Percentiles rank a stretch among this genome's conserved stretches.
These are phyloP conservation scores for Silene latifolia DNA, from an alignment of 148 eudicot genomes.

Conservation along the genomic window DNA sequence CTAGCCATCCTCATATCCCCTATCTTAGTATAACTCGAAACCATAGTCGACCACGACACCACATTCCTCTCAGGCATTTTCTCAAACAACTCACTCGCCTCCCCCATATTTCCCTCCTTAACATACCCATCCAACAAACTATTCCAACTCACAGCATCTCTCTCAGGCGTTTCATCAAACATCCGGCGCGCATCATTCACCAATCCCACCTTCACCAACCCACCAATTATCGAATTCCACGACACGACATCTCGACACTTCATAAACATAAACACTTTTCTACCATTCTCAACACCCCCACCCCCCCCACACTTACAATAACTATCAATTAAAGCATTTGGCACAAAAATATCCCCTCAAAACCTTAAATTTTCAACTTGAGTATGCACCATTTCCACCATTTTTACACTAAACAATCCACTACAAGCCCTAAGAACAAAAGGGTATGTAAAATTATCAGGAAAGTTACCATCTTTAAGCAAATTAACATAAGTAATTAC, in stretches of 20 bases:
- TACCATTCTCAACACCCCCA: constrained; percentile 48
- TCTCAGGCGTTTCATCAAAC: constrained; percentile 93
- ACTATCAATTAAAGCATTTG: constrained; percentile 76
- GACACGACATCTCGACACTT: constrained; percentile 58
- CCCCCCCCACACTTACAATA: constrained; percentile 71
- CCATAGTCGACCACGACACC: constrained; percentile 88
- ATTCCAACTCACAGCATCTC: too few species aligned
- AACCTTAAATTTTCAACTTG: constrained; percentile 59
- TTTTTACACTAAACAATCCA: constrained; percentile 29
- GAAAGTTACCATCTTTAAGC: constrained; percentile 39
- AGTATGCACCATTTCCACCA: constrained; percentile 64
- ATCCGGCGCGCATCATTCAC: constrained; percentile 48
- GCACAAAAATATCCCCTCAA: constrained; percentile 57
- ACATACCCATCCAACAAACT: too few species aligned
- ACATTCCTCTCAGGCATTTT: constrained; percentile 69
- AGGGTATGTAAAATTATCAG: constrained; percentile 73
- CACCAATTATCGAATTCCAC: constrained; percentile 76
- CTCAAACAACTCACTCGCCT: too few species aligned
- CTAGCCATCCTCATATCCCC: constrained; percentile 85
- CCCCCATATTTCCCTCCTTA: too few species aligned
- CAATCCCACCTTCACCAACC: constrained; percentile 53
- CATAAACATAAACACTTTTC: constrained; percentile 58
- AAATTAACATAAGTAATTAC: constrained; percentile 45
- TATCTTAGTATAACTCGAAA: constrained; percentile 61
- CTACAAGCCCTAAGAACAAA: constrained; percentile 54